Conservation (phyloP, 805 yeast species). For the Blastobotrys americana region DNA sequence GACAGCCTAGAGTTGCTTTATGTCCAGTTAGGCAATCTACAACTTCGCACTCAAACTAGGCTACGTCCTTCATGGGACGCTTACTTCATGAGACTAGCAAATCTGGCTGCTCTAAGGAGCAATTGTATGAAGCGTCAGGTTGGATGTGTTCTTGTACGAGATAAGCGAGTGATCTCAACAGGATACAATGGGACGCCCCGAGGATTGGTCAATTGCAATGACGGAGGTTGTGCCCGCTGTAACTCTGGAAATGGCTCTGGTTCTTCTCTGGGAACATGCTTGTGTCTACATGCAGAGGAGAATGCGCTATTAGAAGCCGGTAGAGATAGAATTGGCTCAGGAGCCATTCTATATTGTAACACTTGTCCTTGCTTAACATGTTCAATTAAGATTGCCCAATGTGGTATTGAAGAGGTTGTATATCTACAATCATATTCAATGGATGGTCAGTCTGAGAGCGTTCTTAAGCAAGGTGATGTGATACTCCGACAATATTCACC, state of each 20-base stretch:
- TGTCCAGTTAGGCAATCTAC: slow-evolving; percentile 34
- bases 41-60: slow-evolving; percentile 47
- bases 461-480: slow-evolving; percentile 69
- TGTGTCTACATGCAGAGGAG: slow-evolving; percentile 96
- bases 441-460: slow-evolving; percentile 72
- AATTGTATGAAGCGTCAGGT: slow-evolving; percentile 97
- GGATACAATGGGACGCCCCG: slow-evolving; percentile 98
- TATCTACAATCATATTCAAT: slow-evolving; percentile 88
- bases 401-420: slow-evolving; percentile 86
- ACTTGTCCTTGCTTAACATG: slow-evolving; percentile 97
- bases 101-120: slow-evolving; percentile 83
- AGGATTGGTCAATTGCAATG: slow-evolving; percentile 78
- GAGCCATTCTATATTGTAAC: slow-evolving; percentile 76
- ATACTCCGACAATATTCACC: slow-evolving; percentile 53
- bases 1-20: slow-evolving; percentile 34
- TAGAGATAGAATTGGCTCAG: slow-evolving; percentile 63
- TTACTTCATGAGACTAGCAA: slow-evolving; percentile 89
- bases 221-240: slow-evolving; percentile 92
- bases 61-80: slow-evolving; percentile 94
- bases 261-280: slow-evolving; percentile 66
- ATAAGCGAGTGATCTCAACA: slow-evolving; percentile 81
- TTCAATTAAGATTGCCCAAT: slow-evolving; percentile 87
- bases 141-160: slow-evolving; percentile 90
- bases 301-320: slow-evolving; percentile 94
- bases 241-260: slow-evolving; percentile 62